Evolutionary conservation across 75 land plant species (phyloP).

Genomic region (Chamaecyparis obtusa): DNA sequence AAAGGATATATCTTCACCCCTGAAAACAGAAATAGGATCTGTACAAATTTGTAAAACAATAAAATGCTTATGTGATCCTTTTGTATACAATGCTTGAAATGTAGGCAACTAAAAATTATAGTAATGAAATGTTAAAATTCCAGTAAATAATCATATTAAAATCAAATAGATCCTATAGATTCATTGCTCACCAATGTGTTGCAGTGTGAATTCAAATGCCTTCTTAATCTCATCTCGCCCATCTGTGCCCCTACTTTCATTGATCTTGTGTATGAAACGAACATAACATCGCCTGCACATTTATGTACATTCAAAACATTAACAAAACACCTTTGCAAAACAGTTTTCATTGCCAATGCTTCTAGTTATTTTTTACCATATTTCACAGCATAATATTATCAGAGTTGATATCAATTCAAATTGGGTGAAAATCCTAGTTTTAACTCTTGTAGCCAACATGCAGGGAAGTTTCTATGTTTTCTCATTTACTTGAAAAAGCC

Average conservation of each 20-base stretch:
- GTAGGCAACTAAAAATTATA: neutral
- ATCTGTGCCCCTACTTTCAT: conserved; percentile 84
- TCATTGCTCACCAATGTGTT: conserved; percentile 75
- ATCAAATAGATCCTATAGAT: neutral
- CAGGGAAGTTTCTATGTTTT: neutral
- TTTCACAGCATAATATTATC: neutral
- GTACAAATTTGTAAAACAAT: neutral
- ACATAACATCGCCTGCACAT: conserved; percentile 83
- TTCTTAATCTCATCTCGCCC: conserved; percentile 91
- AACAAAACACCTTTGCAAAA: neutral
- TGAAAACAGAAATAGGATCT: neutral
- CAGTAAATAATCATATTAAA: conserved; percentile 2
- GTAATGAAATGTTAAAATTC: neutral
- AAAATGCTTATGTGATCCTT: no score
- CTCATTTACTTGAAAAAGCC: neutral
- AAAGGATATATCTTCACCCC: no score
- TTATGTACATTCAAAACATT: neutral
- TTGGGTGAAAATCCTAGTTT: neutral
- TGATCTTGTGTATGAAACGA: conserved; percentile 83
- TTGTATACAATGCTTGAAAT: no score
- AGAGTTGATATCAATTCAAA: neutral
- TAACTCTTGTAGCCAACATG: neutral
- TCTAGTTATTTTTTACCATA: neutral
- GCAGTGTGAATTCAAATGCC: conserved; percentile 95
- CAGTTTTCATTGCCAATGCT: neutral